These are phyloP conservation scores for Coemansia sp. DNA, from an alignment of 192 early-diverging fungal species.

Conservation along the genomic window DNA sequence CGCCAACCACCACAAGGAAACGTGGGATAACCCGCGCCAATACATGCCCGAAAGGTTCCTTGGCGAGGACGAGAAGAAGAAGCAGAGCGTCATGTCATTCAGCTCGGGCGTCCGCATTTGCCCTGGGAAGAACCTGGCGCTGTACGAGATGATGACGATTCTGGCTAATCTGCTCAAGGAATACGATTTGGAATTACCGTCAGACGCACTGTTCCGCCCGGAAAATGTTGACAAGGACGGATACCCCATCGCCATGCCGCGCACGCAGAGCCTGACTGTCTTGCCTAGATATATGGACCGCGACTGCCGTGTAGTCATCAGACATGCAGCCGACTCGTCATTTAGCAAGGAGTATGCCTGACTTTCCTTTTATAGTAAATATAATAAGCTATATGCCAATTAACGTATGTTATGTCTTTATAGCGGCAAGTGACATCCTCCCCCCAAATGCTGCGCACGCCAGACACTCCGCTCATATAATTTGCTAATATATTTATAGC, in stretches of 20 bases:
- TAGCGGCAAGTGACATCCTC: too few species aligned
- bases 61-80: conserved; percentile 14
- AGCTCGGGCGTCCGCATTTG: conserved; percentile 40
- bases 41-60: conserved; percentile 52
- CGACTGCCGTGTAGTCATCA: conserved; percentile 27
- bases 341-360: neutral
- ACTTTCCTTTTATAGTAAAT: neutral
- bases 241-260: conserved; percentile 16
- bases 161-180: conserved; percentile 38
- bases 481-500: too few species aligned
- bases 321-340: neutral
- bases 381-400: too few species aligned
- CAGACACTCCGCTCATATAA: too few species aligned
- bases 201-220: conserved; percentile 16
- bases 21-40: conserved; percentile 22
- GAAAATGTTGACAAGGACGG: neutral
- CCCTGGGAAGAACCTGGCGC: conserved; percentile 38
- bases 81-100: conserved; percentile 35
- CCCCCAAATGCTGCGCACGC: too few species aligned
- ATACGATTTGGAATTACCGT: conserved; percentile 33
- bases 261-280: conserved; percentile 20
- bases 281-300: conserved; percentile 29
- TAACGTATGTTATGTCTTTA: too few species aligned
- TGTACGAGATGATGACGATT: conserved; percentile 40
- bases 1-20: conserved; percentile 16